phyloP scores from a whole-genome alignment of 106 monocot genomes.

The Platanthera zijinensis region DNA sequence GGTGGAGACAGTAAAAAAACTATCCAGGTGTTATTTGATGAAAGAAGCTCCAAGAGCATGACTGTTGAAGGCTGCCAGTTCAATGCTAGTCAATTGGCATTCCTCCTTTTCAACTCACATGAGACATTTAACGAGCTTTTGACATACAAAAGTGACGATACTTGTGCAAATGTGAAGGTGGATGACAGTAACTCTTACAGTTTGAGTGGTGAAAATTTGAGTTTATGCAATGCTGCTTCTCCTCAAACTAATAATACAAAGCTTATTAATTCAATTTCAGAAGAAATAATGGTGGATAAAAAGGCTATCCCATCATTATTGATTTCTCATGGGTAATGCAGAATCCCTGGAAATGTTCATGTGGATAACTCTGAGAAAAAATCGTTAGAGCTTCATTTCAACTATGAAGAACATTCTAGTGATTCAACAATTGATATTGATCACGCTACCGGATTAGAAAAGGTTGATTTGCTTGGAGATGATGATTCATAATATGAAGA shows the following conservation, averaged over 20 bases:
- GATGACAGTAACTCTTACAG: constrained; percentile 4
- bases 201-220: constrained; percentile 1
- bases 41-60: constrained; percentile 6
- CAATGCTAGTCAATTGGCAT: constrained; percentile 1
- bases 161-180: constrained; percentile 6
- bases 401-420: constrained; percentile 17
- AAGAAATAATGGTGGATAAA: not conserved
- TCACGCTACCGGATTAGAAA: constrained; percentile 28
- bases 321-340: constrained; percentile 1
- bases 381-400: constrained; percentile 19
- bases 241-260: not conserved
- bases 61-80: not conserved
- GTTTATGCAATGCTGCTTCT: not conserved
- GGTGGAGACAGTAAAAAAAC: constrained; percentile 9
- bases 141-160: not conserved
- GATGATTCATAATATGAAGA: constrained; percentile 93
- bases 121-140: not conserved
- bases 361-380: constrained; percentile 8
- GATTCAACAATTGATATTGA: constrained; percentile 28
- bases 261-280: constrained; percentile 1
- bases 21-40: constrained; percentile 13
- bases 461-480: constrained; percentile 36
- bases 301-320: constrained; percentile 1
- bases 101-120: not conserved
- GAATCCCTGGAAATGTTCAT: constrained; percentile 9